Base-by-base conservation (phyloP, 148 eudicot species). In the Rhododendron henanense region DNA sequence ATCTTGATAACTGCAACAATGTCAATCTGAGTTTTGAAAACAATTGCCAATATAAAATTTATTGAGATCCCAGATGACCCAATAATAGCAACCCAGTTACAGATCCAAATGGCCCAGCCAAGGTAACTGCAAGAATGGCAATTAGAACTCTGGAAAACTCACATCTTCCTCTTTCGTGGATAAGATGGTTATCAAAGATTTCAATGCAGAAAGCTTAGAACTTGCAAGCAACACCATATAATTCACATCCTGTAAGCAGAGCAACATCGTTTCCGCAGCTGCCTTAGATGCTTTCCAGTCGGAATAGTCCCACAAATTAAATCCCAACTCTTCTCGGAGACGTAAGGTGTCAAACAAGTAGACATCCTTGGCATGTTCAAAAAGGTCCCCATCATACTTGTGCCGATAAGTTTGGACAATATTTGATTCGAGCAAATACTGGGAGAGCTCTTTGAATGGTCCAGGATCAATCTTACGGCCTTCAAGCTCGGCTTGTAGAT, bases 401-500 rank as follows among this genome's bases (percentile, higher is more conserved):
- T 90, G 88, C 79, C 86, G 88, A 92, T 94, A 95, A 75, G 87
- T 28, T 85, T 87, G 90, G 81, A 95, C 82, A 83, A 93, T 84
- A 39, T 89, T 87, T 47, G 97, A 92, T 81, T 89, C 90, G 2
- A 89, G 11, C 77, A 97, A 87, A 89, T 84, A 94, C 86, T 91
- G 94, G 84, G 89, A 90, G 67, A 97, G 91, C 87, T 95, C 98
- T 87, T 94, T 97, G 89, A 97, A 94, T 85, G 95, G 92, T 73
- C 94, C 92, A 81, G 91, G 89, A 84, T 91, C 98, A 88, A 95
- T 93, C 84, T 84, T 84, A 85, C 98, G 98, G 35, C 99, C 99
- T 91, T 95, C 98, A 79, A 95, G 90, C 92, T 97, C 98, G 86
- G 98, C 99, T 91, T 94, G 96, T 78, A 97, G 88, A 91, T 94